Evolutionary conservation across 805 yeast species (phyloP).

Genomic region (Yarrowia yakushimensis): DNA sequence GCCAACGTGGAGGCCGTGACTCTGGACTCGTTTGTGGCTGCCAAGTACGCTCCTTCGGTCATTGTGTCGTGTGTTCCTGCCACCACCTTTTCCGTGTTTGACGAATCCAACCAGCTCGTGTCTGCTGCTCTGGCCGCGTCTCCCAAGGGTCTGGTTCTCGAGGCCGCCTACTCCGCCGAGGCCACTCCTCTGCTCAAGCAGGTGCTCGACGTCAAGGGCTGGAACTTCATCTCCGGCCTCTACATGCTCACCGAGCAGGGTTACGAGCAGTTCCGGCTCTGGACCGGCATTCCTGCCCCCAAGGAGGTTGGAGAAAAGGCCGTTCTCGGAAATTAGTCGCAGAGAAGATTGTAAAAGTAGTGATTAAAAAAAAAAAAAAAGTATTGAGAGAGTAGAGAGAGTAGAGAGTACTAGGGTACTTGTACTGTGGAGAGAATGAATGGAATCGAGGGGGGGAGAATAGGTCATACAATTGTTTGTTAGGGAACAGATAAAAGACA

Average conservation of each 20-base stretch:
- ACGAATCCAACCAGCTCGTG: conserved; percentile 47
- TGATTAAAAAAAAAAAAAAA: too few species aligned
- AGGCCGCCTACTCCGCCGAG: conserved; percentile 92
- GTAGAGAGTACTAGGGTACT: too few species aligned
- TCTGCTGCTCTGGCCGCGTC: conserved; percentile 43
- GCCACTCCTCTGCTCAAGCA: conserved; percentile 81
- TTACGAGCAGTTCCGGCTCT: conserved; percentile 73
- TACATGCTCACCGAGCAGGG: conserved; percentile 95
- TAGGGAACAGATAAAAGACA: too few species aligned
- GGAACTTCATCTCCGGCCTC: conserved; percentile 87
- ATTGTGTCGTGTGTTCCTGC: conserved; percentile 83
- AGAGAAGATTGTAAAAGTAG: too few species aligned
- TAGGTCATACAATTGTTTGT: too few species aligned
- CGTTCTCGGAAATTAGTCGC: conserved; percentile 18
- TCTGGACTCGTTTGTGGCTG: conserved; percentile 41
- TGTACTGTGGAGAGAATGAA: too few species aligned
- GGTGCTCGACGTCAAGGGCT: conserved; percentile 57
- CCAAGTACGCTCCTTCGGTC: conserved; percentile 49
- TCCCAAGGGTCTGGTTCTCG: conserved; percentile 50
- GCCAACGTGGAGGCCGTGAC: conserved; percentile 62
- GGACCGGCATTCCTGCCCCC: conserved; percentile 48
- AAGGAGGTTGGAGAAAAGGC: conserved; percentile 29
- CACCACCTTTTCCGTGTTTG: conserved; percentile 56
- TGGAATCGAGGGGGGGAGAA: too few species aligned
- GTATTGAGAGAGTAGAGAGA: too few species aligned